A percentile compares a stretch with the other conserved stretches of the same genome.
These are phyloP conservation scores for Sarcodon aspratus DNA, from an alignment of 768 basidiomycete genomes.

Conservation along the genomic window DNA sequence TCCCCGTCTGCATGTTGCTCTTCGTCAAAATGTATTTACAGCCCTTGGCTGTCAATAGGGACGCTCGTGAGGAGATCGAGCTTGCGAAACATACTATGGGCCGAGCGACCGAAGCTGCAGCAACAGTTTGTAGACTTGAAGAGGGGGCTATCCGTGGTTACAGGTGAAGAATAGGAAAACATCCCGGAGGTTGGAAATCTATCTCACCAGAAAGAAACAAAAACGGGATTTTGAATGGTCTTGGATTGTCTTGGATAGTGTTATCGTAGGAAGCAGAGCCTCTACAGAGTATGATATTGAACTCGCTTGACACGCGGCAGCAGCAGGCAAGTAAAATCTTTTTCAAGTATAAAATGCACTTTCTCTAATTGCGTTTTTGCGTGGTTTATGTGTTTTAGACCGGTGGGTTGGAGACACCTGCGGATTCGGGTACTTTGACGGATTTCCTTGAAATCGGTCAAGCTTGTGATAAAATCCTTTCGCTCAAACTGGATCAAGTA, in stretches of 20 bases:
- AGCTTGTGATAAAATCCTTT: conserved; percentile 89
- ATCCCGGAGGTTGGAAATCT: conserved; percentile 97
- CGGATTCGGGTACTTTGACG: conserved; percentile 69
- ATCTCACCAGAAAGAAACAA: conserved; percentile 83
- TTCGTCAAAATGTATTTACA: conserved; percentile 16
- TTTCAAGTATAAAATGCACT: not conserved
- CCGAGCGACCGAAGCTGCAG: conserved; percentile 89
- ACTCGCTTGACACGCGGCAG: conserved; percentile 59
- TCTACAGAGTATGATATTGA: conserved; percentile 73
- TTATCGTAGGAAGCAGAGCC: conserved; percentile 75
- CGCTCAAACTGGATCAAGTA: conserved; percentile 89
- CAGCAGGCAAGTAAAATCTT: conserved; percentile 50
- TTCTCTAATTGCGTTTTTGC: conserved; percentile 2
- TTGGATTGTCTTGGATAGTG: conserved; percentile 89
- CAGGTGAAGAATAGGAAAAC: conserved; percentile 88
- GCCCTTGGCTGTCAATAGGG: conserved; percentile 30
- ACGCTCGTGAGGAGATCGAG: conserved; percentile 66
- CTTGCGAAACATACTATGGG: conserved; percentile 66
- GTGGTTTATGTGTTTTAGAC: conserved; percentile 22
- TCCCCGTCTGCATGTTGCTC: conserved; percentile 1
- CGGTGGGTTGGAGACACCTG: conserved; percentile 75
- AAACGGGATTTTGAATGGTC: conserved; percentile 66
- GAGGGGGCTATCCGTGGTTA: conserved; percentile 74
- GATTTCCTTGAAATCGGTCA: conserved; percentile 97
- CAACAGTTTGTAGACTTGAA: conserved; percentile 95